Base-by-base conservation (phyloP, 257 asterid species). In the Gardenia jasminoides region DNA sequence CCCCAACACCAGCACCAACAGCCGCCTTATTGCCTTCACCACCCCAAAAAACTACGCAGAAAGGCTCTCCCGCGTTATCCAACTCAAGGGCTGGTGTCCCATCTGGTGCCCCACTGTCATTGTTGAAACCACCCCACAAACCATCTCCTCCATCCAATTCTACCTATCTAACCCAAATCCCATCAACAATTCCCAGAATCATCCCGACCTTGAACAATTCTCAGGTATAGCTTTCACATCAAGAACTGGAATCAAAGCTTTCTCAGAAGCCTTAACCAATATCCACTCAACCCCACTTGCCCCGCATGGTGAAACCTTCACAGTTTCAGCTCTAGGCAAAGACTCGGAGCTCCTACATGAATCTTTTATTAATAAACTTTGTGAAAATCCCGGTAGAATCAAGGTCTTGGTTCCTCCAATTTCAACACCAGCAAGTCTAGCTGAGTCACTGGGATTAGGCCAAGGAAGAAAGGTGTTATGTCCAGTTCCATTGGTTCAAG, bases 221-320 rank as follows among this genome's bases (percentile, higher is more conserved):
- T 89, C 96, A 71, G 93, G 93, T 76, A 65, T 91, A 39, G 97
- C 94, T 26, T 93, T 93, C 88, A 93, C 97, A 79, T 93, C 97
- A 83, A 86, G 96, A 82, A 78, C 94, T 16, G 94, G 97, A 70
- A 91, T 91, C 78, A 6, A 87, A 19, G 91, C 97, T 72, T 87
- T 91, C 83, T 59, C 85, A 28, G 74, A 89, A 69, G 93, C 96
- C 64, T 22, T 93, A 31, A 72, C 74, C 79, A 72, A 33, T 31
- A 30, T 78, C 64, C 4, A 28, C 17, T 43, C 79, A 4, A 85
- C 89, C 62, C 91, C 90, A 30, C 76, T 90, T 44, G 17, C 80
- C 80, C 82, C 92, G 44, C 16, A 64, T 22, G 94, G 89, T 24
- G 89, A 87, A n/a, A 75, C 76, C 62, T 88, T 93, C 81, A 85